Base-by-base conservation (phyloP, 148 eudicot genomes). In the Vaccinium myrtillus region DNA sequence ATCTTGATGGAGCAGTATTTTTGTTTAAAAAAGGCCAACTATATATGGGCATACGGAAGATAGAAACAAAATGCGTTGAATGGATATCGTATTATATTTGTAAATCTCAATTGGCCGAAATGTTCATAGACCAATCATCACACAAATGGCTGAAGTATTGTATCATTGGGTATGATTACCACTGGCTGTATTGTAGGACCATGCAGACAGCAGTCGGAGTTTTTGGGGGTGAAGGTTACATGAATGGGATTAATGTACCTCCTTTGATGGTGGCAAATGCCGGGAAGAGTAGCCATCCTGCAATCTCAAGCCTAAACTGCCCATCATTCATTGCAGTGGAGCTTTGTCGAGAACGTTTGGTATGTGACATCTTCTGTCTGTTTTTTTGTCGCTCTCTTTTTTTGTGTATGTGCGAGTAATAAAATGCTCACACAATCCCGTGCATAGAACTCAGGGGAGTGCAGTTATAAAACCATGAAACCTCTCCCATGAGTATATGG, bases 121-220 rank as follows among this genome's bases (percentile, higher is more conserved):
- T 10, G 12, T 71, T 71, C 75, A 27, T 30, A 14, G 46, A 12
- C 75, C 19, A 0, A 71, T 46, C 21, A 12, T 49, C 58, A 77
- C 23, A 13, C 55, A 18, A 75, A 75, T 80, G 39, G 30, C 23
- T 65, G 83, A 81, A 81, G 58, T 81, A 25, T 12, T 23, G 9
- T 70, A 48, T 16, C 1, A 27, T 36, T 16, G 25, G 32, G 27
- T 65, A 39, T 8, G 74, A 16, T 67, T 36, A 27, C 51, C 83
- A 53, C 46, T 84, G 74, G 73, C 73, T 79, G 16, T 49, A 43
- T 78, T 92, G 81, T 87, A 96, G 99, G 93, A 93, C 98, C 53
- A 90, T 96, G 90, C 99, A 96, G 91, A 96, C 98, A n/a, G 99
- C 99, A 27, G 95, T 91, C 80, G 98, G 98, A 83, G 93, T 90